phyloP scores from a whole-genome alignment of 1,139 yeast species.

The Protomyces inouyei region DNA sequence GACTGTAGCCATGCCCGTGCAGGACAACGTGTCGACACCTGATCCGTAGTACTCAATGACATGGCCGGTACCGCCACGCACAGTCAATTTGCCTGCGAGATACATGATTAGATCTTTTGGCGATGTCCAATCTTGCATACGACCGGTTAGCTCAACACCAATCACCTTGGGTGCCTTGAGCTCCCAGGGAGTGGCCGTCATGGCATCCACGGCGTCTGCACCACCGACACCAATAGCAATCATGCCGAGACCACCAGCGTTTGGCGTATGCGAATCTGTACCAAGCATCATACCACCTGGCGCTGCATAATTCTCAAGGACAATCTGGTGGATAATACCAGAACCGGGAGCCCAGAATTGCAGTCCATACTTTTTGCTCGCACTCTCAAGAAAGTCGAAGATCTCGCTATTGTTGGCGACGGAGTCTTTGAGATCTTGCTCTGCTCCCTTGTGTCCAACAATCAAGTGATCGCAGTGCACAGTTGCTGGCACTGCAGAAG shows the following conservation, averaged over 20 bases:
- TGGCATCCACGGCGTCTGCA: constrained; percentile 95
- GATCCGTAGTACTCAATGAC: constrained; percentile 94
- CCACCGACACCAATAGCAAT: constrained; percentile 98
- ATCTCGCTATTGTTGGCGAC: constrained; percentile 86
- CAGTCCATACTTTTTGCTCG: constrained; percentile 89
- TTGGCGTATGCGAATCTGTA: constrained; percentile 97
- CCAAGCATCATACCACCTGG: constrained; percentile 99
- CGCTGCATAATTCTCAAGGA: constrained; percentile 86
- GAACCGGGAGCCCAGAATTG: constrained; percentile 99
- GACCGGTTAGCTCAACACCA: constrained; percentile 88
- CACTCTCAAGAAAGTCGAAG: constrained; percentile 82
- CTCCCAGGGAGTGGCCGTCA: constrained; percentile 99
- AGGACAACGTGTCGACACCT: constrained; percentile 77
- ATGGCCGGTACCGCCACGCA: constrained; percentile 95
- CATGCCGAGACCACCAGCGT: constrained; percentile 97
- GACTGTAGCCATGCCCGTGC: constrained; percentile 99
- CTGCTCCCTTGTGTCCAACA: constrained; percentile 91
- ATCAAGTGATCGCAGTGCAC: constrained; percentile 97
- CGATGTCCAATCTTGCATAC: constrained; percentile 83
- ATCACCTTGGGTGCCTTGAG: constrained; percentile 89
- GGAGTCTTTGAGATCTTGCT: constrained; percentile 65
- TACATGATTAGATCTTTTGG: constrained; percentile 93
- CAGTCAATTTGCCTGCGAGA: constrained; percentile 84
- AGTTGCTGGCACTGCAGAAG: constrained; percentile 87
- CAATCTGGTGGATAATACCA: constrained; percentile 96